Percentiles rank a stretch among this genome's conserved stretches.
Evolutionary conservation across 768 basidiomycete species (phyloP).

Genomic region (Lanmaoa pseudosensibilis): DNA sequence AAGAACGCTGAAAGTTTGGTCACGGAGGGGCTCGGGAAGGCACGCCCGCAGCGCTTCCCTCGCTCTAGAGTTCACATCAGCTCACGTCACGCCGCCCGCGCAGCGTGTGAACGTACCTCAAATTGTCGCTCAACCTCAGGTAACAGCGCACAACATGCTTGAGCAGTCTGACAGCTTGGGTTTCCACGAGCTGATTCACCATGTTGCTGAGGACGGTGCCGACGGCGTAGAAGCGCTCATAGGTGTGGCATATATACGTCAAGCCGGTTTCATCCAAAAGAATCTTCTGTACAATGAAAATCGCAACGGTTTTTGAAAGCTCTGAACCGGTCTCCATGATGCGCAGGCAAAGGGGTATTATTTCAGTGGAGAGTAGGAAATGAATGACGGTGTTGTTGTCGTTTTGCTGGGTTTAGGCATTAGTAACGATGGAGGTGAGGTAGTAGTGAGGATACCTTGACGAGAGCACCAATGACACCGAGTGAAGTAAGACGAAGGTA

Average conservation of each 20-base stretch:
- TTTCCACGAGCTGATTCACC: constrained; percentile 97
- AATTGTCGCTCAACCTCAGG: constrained; percentile 91
- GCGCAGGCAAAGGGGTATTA: constrained; percentile 96
- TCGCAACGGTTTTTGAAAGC: constrained; percentile 97
- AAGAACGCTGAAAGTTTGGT: constrained; percentile 87
- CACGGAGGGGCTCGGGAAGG: constrained; percentile 90
- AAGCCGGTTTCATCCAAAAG: constrained; percentile 96
- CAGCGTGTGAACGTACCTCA: constrained; percentile 58
- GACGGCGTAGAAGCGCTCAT: constrained; percentile 98
- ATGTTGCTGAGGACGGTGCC: constrained; percentile 98
- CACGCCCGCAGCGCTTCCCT: constrained; percentile 95
- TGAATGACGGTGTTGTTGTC: constrained; percentile 99
- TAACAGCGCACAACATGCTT: constrained; percentile 99
- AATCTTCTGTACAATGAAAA: constrained; percentile 99
- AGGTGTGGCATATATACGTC: constrained; percentile 99
- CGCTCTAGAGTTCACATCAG: constrained; percentile 54
- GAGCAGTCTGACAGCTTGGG: constrained; percentile 91
- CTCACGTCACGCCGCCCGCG: not conserved
- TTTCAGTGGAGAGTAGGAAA: constrained; percentile 98
- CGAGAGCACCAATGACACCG: constrained; percentile 98
- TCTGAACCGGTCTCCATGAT: constrained; percentile 99
- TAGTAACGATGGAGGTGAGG: constrained; percentile 7
- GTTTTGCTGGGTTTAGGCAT: constrained; percentile 73
- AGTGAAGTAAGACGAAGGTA: constrained; percentile 98
- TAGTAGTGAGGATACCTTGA: constrained; percentile 64